These are phyloP conservation scores for Parmelia sp. DNA, from an alignment of 495 filamentous ascomycete genomes.

Conservation along the genomic window DNA sequence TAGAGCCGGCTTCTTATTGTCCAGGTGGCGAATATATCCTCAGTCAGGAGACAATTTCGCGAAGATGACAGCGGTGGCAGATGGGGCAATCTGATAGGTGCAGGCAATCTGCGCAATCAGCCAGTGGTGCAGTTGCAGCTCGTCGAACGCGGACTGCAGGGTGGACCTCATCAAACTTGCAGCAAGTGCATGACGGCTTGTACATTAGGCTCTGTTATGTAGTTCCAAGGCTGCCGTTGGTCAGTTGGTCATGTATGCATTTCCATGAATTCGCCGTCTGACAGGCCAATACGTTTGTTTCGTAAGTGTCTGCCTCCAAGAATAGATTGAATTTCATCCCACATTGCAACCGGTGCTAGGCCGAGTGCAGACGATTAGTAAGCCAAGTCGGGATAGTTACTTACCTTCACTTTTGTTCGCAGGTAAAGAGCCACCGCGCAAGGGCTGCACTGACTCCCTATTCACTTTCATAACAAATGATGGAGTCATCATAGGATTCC, in stretches of 20 bases:
- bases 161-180: background rate
- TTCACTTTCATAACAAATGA: background rate
- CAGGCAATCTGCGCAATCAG: constrained; percentile 3
- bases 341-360: background rate
- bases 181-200: background rate
- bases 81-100: constrained; percentile 1
- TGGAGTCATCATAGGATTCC: background rate
- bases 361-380: constrained; percentile 7
- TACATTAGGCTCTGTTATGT: background rate
- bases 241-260: background rate
- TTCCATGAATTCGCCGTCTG: background rate
- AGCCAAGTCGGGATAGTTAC: background rate
- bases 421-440: too few species aligned
- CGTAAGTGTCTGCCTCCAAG: background rate
- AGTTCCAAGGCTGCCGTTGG: background rate
- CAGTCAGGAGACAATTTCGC: constrained; percentile 3
- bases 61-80: background rate
- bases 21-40: background rate
- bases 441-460: too few species aligned
- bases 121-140: constrained; percentile 1
- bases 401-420: background rate
- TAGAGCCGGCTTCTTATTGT: background rate
- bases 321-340: constrained; percentile 3
- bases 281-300: constrained; percentile 2
- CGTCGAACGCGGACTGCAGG: background rate